Base-by-base conservation (phyloP, 768 basidiomycete species). In the Amanita polypyramis region DNA sequence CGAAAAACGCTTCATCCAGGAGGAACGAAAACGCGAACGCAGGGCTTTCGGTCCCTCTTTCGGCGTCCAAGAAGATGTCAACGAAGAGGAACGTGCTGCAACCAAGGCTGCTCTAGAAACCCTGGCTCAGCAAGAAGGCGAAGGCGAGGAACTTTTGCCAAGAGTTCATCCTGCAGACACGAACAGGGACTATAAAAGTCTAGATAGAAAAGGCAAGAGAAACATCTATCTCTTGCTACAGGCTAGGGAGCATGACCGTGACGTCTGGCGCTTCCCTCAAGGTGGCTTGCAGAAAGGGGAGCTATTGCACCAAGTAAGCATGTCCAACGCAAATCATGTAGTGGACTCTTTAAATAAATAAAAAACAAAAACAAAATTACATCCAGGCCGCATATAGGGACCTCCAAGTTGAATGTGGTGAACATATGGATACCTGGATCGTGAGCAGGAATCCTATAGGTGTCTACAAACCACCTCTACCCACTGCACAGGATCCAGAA, bases 401-500 rank as follows among this genome's bases (percentile, higher is more conserved):
- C 51, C 70, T 97, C 17, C 65, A 69, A 41, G 74, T 77, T 2
- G 76, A 85, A 59, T 88, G 85, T 53, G 93, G 93, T 8, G 68
- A 73, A 36, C 67, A 80, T 44, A 90, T 98, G 85, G 93, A 98
- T 58, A 81, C 81, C 10, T 98, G 95, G 94, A 70, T 94, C 52
- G 90, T 95, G n/a, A 79, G 89, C 44, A 78, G 83, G 45, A 86
- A 85, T 48, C 95, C 95, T 2, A 79, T 95, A 54, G 92, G 91
- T 3, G 73, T 88, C 45, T 76, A 80, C 63, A 76, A 81, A 59
- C 76, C 76, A 52, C 60, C 69, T 25, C 57, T 57, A 19, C 51
- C 61, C 33, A 56, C 63, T n/a, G 52, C 25, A 27, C 25, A 54
- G 35, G 49, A 56, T 32, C 58, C 66, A 49, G 64, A 76, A 55